Evolutionary conservation across 1,284 basidiomycete species (phyloP).

Genomic region (Marasmius oreades): DNA sequence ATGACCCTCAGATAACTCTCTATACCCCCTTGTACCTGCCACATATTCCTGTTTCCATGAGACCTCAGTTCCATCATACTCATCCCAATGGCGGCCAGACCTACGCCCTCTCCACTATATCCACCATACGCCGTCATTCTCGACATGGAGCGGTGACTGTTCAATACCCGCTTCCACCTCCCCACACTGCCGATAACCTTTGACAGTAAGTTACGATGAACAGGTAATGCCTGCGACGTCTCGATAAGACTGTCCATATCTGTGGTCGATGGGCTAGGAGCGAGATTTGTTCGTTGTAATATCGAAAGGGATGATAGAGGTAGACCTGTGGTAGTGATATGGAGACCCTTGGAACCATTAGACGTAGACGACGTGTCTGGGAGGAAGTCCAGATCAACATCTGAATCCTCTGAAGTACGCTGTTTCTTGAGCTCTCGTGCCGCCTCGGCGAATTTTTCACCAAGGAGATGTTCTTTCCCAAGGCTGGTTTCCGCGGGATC

Average conservation of each 20-base stretch:
- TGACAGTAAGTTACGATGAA: background rate
- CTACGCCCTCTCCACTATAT: background rate
- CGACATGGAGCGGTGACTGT: background rate
- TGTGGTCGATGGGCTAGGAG: background rate
- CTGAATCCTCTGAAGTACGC: constrained; percentile 44
- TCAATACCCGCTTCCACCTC: background rate
- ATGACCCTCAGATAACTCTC: constrained; percentile 65
- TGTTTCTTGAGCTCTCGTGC: constrained; percentile 33
- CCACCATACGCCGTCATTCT: background rate
- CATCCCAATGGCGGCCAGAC: background rate
- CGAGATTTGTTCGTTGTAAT: constrained; percentile 35
- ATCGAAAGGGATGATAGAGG: constrained; percentile 44
- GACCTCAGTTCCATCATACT: constrained; percentile 43
- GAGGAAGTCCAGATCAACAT: constrained; percentile 72
- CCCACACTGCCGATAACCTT: background rate
- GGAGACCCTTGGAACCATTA: constrained; percentile 32
- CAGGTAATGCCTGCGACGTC: background rate
- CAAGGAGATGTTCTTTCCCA: constrained; percentile 41
- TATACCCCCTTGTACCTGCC: constrained; percentile 58
- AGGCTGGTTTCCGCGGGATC: background rate
- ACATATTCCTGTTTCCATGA: constrained; percentile 43
- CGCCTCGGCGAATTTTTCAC: constrained; percentile 61
- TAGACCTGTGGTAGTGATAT: constrained; percentile 41
- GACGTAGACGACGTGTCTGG: constrained; percentile 35
- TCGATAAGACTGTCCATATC: background rate